A percentile compares a stretch with the other conserved stretches of the same genome.
phyloP scores from a whole-genome alignment of 2,329 filamentous ascomycete genomes.

The Cytospora paraplurivora region DNA sequence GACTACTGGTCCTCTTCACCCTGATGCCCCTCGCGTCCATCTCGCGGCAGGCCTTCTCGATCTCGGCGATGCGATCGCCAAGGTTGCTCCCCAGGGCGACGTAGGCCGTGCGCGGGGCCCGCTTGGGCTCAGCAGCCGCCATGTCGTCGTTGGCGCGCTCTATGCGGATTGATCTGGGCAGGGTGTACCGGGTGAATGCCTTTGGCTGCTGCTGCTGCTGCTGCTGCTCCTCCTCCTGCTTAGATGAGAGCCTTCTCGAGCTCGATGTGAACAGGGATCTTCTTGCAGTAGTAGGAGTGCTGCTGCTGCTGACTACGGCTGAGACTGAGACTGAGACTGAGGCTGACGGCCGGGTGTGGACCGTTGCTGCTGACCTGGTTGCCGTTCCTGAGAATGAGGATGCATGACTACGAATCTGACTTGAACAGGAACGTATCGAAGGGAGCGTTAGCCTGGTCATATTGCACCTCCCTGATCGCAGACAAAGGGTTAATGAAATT shows the following conservation, averaged over 20 bases:
- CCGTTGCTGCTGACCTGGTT: slow-evolving; percentile 19
- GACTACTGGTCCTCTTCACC: slow-evolving; percentile 77
- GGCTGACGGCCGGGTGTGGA: slow-evolving; percentile 18
- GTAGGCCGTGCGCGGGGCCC: slow-evolving; percentile 59
- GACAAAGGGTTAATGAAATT: slow-evolving; percentile 9
- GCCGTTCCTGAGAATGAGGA: background rate
- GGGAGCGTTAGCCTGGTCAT: slow-evolving; percentile 20
- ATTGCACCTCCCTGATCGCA: background rate
- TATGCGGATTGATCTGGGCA: slow-evolving; percentile 28
- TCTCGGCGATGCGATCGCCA: slow-evolving; percentile 80
- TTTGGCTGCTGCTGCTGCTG: slow-evolving; percentile 13
- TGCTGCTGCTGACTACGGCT: slow-evolving; percentile 3
- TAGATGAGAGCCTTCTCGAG: slow-evolving; percentile 11
- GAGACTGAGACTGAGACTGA: slow-evolving; percentile 11
- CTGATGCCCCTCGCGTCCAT: slow-evolving; percentile 75
- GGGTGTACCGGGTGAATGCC: slow-evolving; percentile 27
- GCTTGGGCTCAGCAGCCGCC: slow-evolving; percentile 30
- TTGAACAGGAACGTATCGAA: slow-evolving; percentile 1
- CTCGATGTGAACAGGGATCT: slow-evolving; percentile 24
- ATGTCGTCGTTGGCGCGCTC: slow-evolving; percentile 34
- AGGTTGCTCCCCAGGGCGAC: slow-evolving; percentile 93
- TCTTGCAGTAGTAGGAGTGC: background rate
- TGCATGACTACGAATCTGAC: slow-evolving; percentile 19
- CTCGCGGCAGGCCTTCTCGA: slow-evolving; percentile 78
- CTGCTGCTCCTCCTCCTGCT: background rate